Conservation (phyloP, 208 protist genomes). For the Leishmania amazonensis region DNA sequence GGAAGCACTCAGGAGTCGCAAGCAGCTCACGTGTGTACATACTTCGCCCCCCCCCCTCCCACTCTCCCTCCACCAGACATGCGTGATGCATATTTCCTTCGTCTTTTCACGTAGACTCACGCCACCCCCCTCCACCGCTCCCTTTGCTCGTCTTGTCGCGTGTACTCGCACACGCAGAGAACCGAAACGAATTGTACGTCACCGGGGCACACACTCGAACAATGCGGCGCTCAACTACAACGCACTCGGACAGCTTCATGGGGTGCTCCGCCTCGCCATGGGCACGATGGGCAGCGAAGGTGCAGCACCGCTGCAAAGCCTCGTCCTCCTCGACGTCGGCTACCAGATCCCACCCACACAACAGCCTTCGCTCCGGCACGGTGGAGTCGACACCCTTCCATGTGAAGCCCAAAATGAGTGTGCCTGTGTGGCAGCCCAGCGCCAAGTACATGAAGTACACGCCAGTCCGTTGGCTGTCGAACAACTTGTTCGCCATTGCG, state of each 20-base stretch:
- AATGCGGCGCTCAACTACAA: neutral
- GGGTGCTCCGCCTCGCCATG: neutral
- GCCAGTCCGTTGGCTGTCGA: conserved; percentile 48
- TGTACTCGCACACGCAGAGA: conserved; percentile 2
- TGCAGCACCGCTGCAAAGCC: conserved; percentile 18
- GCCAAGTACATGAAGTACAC: conserved; percentile 43
- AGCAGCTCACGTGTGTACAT: neutral
- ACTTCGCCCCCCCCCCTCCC: neutral
- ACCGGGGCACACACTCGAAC: no score
- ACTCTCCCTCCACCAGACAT: neutral
- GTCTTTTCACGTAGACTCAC: neutral
- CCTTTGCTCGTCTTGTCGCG: neutral
- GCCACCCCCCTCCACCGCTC: neutral
- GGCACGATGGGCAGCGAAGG: neutral
- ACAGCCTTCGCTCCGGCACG: conserved; percentile 23
- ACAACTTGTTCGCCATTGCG: conserved; percentile 61
- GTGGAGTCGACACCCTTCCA: conserved; percentile 24
- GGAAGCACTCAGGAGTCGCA: neutral
- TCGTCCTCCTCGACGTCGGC: conserved; percentile 4
- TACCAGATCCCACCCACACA: conserved; percentile 3
- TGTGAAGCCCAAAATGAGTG: conserved; percentile 26
- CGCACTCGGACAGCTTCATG: neutral
- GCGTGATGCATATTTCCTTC: neutral
- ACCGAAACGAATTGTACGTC: neutral
- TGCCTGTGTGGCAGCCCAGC: conserved; percentile 42